Conservation (phyloP, 2,329 filamentous ascomycete species). For the Beauveria sp. region DNA sequence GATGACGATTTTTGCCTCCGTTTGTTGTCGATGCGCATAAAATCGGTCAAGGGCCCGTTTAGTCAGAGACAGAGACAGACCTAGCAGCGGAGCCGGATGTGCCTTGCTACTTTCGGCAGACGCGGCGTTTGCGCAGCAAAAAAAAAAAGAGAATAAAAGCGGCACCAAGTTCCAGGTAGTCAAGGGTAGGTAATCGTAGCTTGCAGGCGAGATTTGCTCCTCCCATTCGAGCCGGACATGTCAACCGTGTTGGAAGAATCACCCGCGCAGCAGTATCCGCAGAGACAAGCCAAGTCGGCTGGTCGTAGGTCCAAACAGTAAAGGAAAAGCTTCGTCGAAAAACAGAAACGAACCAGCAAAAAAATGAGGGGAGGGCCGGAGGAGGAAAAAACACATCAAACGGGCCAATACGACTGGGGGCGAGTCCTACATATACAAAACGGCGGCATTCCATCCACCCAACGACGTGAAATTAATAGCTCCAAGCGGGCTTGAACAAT, state of each 20-base stretch:
- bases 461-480: not conserved
- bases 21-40: not conserved
- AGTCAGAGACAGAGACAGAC: not conserved
- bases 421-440: conserved; percentile 1
- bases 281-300: not conserved
- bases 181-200: too few species aligned
- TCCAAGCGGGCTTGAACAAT: conserved; percentile 3
- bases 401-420: not conserved
- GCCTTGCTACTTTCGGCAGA: not conserved
- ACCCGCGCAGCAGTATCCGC: not conserved
- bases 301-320: not conserved
- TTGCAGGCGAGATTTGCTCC: not conserved
- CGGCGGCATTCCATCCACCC: not conserved
- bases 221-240: not conserved
- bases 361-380: not conserved
- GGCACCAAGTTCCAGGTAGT: not conserved
- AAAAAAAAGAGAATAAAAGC: not conserved
- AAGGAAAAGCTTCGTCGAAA: not conserved
- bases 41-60: not conserved
- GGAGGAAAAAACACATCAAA: not conserved
- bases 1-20: not conserved
- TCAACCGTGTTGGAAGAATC: not conserved
- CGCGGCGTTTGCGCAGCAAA: conserved; percentile 1
- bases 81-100: not conserved
- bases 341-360: not conserved